Conservation (phyloP, 176 grass and related monocot species). For the Microstegium vimineum region DNA sequence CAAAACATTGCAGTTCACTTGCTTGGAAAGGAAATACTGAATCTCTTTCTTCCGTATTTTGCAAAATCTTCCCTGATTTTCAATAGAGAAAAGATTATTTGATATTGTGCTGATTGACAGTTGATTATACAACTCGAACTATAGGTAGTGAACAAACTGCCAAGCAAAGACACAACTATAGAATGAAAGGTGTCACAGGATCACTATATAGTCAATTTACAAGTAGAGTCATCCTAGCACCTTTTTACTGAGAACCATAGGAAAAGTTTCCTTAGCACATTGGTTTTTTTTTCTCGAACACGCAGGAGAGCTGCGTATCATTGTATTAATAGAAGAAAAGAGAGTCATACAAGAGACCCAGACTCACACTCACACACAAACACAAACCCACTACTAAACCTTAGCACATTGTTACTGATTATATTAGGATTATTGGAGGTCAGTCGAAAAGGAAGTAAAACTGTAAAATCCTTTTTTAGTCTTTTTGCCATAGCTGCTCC, state of each 20-base stretch:
- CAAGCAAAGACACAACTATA: conserved; percentile 3
- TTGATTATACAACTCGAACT: not conserved
- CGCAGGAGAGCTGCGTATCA: no score
- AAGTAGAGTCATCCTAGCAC: no score
- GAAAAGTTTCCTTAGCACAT: no score
- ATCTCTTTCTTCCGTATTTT: conserved; percentile 47
- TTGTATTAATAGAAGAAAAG: no score
- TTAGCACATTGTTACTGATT: no score
- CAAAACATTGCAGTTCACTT: conserved; percentile 64
- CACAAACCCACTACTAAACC: no score
- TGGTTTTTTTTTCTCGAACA: no score
- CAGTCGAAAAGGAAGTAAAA: not conserved
- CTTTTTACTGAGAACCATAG: no score
- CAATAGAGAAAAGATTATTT: not conserved
- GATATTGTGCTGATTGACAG: not conserved
- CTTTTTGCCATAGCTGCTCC: not conserved
- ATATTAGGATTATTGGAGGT: no score
- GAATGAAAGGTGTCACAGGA: not conserved
- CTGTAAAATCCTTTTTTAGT: not conserved
- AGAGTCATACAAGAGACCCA: no score
- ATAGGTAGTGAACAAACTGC: not conserved
- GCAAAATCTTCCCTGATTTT: conserved; percentile 46
- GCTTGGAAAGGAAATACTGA: conserved; percentile 42
- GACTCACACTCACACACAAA: no score
- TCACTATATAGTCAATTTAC: no score